Percentiles rank a stretch among this genome's conserved stretches.
Evolutionary conservation across 768 basidiomycete species (phyloP).

Genomic region (Amanita fuliginea): DNA sequence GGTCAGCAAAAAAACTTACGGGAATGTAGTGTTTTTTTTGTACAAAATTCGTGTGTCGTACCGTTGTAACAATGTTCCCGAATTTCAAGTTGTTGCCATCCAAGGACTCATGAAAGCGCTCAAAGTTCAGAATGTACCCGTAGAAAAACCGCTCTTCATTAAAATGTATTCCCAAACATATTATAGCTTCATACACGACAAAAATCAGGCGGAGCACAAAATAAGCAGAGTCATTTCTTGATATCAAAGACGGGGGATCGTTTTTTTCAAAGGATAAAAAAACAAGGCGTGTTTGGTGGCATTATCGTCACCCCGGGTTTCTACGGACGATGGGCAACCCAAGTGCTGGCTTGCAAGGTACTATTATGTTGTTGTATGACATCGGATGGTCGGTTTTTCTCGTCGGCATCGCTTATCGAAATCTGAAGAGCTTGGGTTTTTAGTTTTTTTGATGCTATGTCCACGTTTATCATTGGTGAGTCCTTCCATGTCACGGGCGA

Average conservation of each 20-base stretch:
- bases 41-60: no score
- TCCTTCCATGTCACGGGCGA: no score
- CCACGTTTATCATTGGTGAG: conserved; percentile 28
- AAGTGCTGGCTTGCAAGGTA: conserved; percentile 30
- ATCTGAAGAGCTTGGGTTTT: not conserved
- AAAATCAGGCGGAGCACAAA: not conserved
- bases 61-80: no score
- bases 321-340: conserved; percentile 37
- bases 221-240: not conserved
- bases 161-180: conserved; percentile 3
- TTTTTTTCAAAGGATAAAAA: no score
- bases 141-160: not conserved
- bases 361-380: conserved; percentile 40
- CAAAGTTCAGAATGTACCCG: no score
- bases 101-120: no score
- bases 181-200: conserved; percentile 2
- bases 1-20: no score
- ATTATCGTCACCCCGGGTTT: conserved; percentile 36
- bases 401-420: not conserved
- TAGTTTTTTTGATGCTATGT: conserved; percentile 36
- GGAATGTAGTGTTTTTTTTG: no score
- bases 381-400: conserved; percentile 32
- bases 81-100: no score
- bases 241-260: not conserved
- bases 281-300: conserved; percentile 43